A percentile compares a stretch with the other conserved stretches of the same genome.
Conservation (phyloP, 352 stramenopile genomes). For the Phytophthora cajani region DNA sequence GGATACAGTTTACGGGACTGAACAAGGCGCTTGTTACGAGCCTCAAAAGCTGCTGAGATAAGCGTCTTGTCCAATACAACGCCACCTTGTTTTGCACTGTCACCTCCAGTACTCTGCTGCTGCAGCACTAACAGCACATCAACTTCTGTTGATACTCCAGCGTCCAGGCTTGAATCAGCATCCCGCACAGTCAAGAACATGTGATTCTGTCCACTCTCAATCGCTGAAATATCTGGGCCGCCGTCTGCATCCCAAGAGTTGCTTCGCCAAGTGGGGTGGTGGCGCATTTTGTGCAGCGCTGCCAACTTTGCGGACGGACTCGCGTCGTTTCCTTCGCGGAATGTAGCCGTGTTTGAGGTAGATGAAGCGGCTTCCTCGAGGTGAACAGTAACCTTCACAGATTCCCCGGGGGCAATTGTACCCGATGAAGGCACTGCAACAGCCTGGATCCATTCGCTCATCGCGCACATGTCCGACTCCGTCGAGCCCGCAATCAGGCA, state of each 20-base stretch:
- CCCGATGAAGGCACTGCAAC: conserved; percentile 74
- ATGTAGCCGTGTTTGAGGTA: conserved; percentile 24
- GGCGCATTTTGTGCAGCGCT: conserved; percentile 75
- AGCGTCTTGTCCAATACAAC: conserved; percentile 46
- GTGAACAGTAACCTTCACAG: conserved; percentile 79
- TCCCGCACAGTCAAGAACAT: conserved; percentile 84
- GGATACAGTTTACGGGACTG: conserved; percentile 56
- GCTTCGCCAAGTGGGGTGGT: conserved; percentile 82
- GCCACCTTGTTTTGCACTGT: conserved; percentile 42
- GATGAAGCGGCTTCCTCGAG: conserved; percentile 67
- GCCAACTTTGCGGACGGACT: conserved; percentile 42
- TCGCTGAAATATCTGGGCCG: conserved; percentile 40
- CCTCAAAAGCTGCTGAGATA: conserved; percentile 67
- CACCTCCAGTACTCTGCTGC: conserved; percentile 46
- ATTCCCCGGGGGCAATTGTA: conserved; percentile 72
- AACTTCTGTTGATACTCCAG: conserved; percentile 63
- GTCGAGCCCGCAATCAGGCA: conserved; percentile 69
- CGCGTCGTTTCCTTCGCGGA: conserved; percentile 39
- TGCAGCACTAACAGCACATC: conserved; percentile 79
- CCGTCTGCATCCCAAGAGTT: conserved; percentile 82
- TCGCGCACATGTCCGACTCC: conserved; percentile 69
- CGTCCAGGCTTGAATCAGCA: conserved; percentile 61
- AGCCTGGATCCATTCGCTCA: conserved; percentile 83
- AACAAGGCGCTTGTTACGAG: conserved; percentile 62
- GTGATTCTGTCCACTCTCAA: conserved; percentile 61